A percentile compares a stretch with the other conserved stretches of the same genome.
These are phyloP conservation scores for Venturia nashicola DNA, from an alignment of 2,329 filamentous ascomycete genomes.

Conservation along the genomic window DNA sequence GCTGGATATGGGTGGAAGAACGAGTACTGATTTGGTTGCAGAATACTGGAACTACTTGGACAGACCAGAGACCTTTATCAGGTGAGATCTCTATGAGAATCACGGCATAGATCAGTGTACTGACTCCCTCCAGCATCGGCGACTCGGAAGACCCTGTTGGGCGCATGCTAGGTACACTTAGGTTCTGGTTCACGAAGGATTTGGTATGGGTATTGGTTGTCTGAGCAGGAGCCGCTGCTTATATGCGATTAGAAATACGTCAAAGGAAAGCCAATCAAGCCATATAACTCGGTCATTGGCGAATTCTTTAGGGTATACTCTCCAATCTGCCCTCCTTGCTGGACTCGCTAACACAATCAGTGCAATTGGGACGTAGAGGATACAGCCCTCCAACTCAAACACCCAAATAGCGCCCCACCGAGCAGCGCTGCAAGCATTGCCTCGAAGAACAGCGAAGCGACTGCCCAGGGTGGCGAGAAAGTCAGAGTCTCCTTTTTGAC, in stretches of 20 bases:
- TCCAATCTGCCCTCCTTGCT: neutral
- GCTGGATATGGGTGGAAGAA: neutral
- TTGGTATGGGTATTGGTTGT: slow-evolving; percentile 36
- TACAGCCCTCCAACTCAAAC: slow-evolving; percentile 48
- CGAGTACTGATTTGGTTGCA: slow-evolving; percentile 18
- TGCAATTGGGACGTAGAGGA: slow-evolving; percentile 94
- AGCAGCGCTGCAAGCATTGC: slow-evolving; percentile 24
- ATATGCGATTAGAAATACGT: slow-evolving; percentile 65
- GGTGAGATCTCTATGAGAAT: slow-evolving; percentile 30
- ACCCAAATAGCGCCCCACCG: slow-evolving; percentile 29
- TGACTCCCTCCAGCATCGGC: slow-evolving; percentile 49
- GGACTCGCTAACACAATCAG: slow-evolving; percentile 28
- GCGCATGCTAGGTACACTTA: slow-evolving; percentile 85
- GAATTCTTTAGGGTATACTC: slow-evolving; percentile 86
- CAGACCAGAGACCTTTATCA: slow-evolving; percentile 77
- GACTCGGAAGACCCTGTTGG: slow-evolving; percentile 85
- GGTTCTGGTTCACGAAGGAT: slow-evolving; percentile 99
- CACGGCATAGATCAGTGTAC: slow-evolving; percentile 14
- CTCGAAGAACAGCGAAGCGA: slow-evolving; percentile 22
- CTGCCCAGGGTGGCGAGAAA: slow-evolving; percentile 21
- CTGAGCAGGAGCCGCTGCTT: slow-evolving; percentile 9
- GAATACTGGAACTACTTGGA: slow-evolving; percentile 99
- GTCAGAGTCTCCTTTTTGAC: slow-evolving; percentile 87
- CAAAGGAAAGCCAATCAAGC: slow-evolving; percentile 97
- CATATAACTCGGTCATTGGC: slow-evolving; percentile 92